phyloP scores from a whole-genome alignment of 2,329 filamentous ascomycete genomes.

The Pezicula neosporulosa region DNA sequence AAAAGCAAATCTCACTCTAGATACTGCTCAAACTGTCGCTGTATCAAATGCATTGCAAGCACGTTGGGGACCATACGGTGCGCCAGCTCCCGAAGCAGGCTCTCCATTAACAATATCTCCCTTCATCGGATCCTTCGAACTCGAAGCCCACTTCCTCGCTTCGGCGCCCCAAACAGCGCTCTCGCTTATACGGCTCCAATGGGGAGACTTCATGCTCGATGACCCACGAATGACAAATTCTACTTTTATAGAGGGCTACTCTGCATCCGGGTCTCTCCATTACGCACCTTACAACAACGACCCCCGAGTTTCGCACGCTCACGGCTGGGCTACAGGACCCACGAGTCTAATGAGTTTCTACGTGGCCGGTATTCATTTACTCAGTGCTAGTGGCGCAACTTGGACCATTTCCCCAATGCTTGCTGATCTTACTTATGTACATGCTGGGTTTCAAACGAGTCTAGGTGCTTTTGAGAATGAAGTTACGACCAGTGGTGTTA shows the following conservation, averaged over 20 bases:
- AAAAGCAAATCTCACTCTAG: constrained; percentile 13
- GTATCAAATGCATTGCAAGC: background rate
- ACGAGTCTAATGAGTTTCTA: constrained; percentile 24
- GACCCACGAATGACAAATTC: constrained; percentile 32
- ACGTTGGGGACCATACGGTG: constrained; percentile 37
- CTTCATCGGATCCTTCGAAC: constrained; percentile 42
- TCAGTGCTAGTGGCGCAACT: constrained; percentile 14
- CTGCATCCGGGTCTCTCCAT: constrained; percentile 29
- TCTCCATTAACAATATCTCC: constrained; percentile 37
- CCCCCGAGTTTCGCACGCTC: constrained; percentile 28
- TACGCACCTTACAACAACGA: constrained; percentile 32
- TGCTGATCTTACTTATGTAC: constrained; percentile 15
- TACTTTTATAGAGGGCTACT: constrained; percentile 34
- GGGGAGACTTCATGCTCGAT: constrained; percentile 54
- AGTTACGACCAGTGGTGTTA: constrained; percentile 2
- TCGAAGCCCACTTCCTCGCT: constrained; percentile 42
- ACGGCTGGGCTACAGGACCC: constrained; percentile 32
- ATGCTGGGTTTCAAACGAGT: constrained; percentile 17
- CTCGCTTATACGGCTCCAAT: constrained; percentile 49
- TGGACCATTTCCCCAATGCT: constrained; percentile 26
- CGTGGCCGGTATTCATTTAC: constrained; percentile 23
- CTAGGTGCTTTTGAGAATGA: constrained; percentile 14
- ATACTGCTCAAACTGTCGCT: constrained; percentile 33
- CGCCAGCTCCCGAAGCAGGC: constrained; percentile 40
- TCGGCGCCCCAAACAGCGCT: constrained; percentile 44